Conservation (phyloP, 73 alveolate species). For the Blepharisma stoltei region DNA sequence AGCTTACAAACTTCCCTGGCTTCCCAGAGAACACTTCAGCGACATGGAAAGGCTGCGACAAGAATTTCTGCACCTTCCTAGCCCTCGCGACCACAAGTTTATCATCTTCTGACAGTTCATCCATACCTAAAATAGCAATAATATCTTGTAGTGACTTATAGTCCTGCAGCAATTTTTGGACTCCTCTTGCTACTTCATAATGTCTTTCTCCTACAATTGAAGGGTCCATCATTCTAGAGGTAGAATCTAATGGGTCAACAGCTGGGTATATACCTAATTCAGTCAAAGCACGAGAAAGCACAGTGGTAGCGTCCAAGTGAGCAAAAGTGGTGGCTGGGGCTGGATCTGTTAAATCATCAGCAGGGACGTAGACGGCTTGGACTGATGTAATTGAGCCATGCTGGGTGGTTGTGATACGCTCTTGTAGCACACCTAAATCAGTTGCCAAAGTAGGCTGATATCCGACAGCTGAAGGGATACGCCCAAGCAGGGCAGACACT, state of each 20-base stretch:
- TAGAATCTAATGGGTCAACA: conserved; percentile 97
- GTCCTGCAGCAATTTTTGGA: conserved; percentile 84
- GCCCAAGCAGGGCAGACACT: conserved; percentile 97
- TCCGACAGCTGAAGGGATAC: conserved; percentile 98
- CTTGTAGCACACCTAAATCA: conserved; percentile 93
- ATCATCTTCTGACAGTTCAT: conserved; percentile 93
- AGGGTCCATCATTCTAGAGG: conserved; percentile 96
- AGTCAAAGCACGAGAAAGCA: conserved; percentile 85
- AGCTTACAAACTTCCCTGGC: conserved; percentile 85
- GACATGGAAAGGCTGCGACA: conserved; percentile 84
- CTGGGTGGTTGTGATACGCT: conserved; percentile 95
- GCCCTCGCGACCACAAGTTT: conserved; percentile 92
- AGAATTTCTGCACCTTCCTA: conserved; percentile 85
- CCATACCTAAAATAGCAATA: conserved; percentile 98
- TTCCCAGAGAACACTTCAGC: conserved; percentile 88
- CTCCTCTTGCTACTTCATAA: conserved; percentile 73
- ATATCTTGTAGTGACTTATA: conserved; percentile 92
- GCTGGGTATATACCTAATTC: conserved; percentile 98
- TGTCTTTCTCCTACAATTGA: conserved; percentile 84
- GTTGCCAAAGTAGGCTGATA: conserved; percentile 97
- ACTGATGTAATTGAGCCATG: conserved; percentile 97
- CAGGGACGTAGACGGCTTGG: conserved; percentile 97
- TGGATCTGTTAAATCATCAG: conserved; percentile 97
- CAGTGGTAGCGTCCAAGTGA: conserved; percentile 98
- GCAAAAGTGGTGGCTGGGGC: conserved; percentile 99